A percentile compares a stretch with the other conserved stretches of the same genome.
Evolutionary conservation across 441 rosid genomes (phyloP).

Genomic region (Populus hybrid): DNA sequence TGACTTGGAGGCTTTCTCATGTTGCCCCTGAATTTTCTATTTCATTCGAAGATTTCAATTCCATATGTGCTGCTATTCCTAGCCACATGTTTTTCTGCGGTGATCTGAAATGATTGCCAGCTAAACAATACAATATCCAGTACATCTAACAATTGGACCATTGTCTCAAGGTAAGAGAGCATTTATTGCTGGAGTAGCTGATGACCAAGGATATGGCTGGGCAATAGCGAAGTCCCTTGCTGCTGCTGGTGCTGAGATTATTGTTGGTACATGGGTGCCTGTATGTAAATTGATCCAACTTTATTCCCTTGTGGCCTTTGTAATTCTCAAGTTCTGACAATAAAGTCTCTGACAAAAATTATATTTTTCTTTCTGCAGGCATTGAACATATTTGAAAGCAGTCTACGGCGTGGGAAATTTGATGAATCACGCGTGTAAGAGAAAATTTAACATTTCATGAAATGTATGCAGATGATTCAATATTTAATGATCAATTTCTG

Average conservation of each 20-base stretch:
- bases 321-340: neutral
- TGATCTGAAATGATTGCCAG: neutral
- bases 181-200: conserved; percentile 96
- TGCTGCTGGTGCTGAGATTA: conserved; percentile 96
- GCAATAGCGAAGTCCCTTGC: conserved; percentile 98
- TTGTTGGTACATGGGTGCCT: conserved; percentile 98
- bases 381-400: conserved; percentile 72
- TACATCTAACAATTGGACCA: neutral
- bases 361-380: conserved; percentile 44
- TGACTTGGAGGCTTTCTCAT: neutral
- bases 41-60: neutral
- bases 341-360: neutral
- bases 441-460: neutral
- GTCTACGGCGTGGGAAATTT: conserved; percentile 77
- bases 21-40: neutral
- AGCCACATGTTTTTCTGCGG: neutral
- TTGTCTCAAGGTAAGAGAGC: conserved; percentile 69
- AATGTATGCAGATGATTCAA: neutral
- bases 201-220: conserved; percentile 98
- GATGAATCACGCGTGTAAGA: conserved; percentile 31
- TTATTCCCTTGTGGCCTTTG: neutral
- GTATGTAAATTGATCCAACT: conserved; percentile 29
- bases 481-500: neutral
- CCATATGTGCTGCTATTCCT: neutral
- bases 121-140: neutral